Conservation (phyloP, 176 grass and related monocot species). For the Phoenix dactylifera region DNA sequence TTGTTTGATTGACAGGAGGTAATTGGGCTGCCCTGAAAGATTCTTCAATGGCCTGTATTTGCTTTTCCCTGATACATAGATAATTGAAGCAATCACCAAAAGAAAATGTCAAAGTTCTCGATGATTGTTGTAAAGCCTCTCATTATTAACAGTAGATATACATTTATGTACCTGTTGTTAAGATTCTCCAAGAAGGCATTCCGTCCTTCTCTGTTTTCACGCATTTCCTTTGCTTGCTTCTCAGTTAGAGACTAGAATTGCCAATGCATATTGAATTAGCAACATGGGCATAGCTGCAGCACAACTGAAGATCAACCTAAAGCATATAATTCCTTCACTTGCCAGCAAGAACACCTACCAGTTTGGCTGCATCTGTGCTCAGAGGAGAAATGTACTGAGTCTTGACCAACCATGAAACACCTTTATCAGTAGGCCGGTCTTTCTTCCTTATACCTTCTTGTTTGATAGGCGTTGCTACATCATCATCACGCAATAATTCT, state of each 20-base stretch:
- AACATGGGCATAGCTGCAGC: no score
- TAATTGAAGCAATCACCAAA: constrained; percentile 10
- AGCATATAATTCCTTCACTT: no score
- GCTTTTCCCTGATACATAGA: constrained; percentile 65
- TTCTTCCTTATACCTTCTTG: constrained; percentile 85
- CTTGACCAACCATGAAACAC: constrained; percentile 98
- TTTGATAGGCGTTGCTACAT: constrained; percentile 85
- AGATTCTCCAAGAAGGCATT: constrained; percentile 79
- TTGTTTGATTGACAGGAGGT: constrained; percentile 81
- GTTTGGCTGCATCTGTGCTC: constrained; percentile 74
- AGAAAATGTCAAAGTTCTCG: constrained; percentile 6
- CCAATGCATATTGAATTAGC: neutral
- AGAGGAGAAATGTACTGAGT: constrained; percentile 98
- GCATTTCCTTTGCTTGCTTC: constrained; percentile 97
- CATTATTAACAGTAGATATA: no score
- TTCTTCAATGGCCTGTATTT: constrained; percentile 85
- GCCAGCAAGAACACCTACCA: constrained; percentile 29
- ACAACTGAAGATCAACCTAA: no score
- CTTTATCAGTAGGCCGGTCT: constrained; percentile 90
- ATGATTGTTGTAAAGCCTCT: neutral
- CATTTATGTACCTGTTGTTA: constrained; percentile 52
- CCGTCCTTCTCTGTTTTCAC: constrained; percentile 67
- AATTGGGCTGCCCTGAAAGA: constrained; percentile 91
- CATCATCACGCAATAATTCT: constrained; percentile 80
- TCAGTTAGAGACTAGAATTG: constrained; percentile 74